Evolutionary conservation across 2,329 filamentous ascomycete genomes (phyloP).

Genomic region (Nemania serpens): DNA sequence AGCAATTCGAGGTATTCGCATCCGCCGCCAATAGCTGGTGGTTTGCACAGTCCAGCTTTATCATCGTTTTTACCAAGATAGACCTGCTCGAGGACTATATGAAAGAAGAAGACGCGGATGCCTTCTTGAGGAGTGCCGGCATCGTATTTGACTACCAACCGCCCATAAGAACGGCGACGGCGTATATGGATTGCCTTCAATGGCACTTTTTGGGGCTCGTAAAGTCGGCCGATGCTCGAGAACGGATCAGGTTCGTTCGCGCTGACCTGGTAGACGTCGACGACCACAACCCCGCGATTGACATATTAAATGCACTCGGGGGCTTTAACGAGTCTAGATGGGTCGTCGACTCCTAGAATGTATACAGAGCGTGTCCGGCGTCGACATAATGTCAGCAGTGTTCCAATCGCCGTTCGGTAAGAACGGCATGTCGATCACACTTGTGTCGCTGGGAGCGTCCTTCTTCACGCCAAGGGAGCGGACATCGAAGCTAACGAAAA

Average conservation of each 20-base stretch:
- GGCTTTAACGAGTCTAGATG: neutral
- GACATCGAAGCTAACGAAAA: too few relatives aligned
- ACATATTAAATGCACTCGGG: constrained; percentile 4
- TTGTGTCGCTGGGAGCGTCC: too few relatives aligned
- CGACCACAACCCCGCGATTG: neutral
- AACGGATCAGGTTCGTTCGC: constrained; percentile 8
- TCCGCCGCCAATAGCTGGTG: neutral
- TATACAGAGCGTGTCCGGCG: too few relatives aligned
- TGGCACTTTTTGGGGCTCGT: neutral
- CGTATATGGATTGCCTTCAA: neutral
- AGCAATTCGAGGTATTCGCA: constrained; percentile 1
- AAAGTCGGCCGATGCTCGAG: neutral
- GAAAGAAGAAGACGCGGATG: neutral
- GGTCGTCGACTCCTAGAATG: neutral
- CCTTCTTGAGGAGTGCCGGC: neutral
- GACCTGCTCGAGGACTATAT: constrained; percentile 17
- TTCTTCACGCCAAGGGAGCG: too few relatives aligned
- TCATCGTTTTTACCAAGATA: constrained; percentile 24
- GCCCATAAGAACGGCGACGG: neutral
- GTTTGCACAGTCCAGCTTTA: constrained; percentile 6
- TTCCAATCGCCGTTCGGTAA: too few relatives aligned
- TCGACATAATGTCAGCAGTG: too few relatives aligned
- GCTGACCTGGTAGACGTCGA: constrained; percentile 15
- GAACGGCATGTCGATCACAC: too few relatives aligned
- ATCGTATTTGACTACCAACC: neutral